Conservation (phyloP, 495 filamentous ascomycete species). For the Aspergillus egyptiacus region DNA sequence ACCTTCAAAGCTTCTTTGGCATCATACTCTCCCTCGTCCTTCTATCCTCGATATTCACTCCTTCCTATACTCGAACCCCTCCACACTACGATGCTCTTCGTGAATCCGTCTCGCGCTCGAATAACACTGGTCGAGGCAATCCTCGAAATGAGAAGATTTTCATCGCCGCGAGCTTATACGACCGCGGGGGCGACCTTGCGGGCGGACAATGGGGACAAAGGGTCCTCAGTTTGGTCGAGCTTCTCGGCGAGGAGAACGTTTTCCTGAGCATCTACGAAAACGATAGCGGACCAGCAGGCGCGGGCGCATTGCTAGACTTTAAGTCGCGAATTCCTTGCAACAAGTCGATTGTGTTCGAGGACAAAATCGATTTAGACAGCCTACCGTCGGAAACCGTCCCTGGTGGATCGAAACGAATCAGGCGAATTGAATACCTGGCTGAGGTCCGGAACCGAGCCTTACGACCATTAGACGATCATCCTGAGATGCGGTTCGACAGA, state of each 20-base stretch:
- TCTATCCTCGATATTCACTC: slow-evolving; percentile 48
- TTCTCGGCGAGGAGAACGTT: slow-evolving; percentile 48
- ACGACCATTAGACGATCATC: slow-evolving; percentile 50
- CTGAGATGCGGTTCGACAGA: slow-evolving; percentile 51
- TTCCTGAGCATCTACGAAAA: slow-evolving; percentile 63
- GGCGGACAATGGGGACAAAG: slow-evolving; percentile 60
- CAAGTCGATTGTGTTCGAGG: slow-evolving; percentile 50
- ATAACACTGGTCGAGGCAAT: slow-evolving; percentile 54
- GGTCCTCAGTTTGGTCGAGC: slow-evolving; percentile 56
- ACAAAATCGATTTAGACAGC: slow-evolving; percentile 44
- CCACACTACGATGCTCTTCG: slow-evolving; percentile 44
- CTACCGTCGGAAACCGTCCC: slow-evolving; percentile 56
- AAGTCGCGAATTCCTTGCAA: slow-evolving; percentile 41
- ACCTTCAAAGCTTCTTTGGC: slow-evolving; percentile 55
- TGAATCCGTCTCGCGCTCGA: slow-evolving; percentile 28
- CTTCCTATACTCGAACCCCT: slow-evolving; percentile 54
- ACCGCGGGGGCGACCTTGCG: slow-evolving; percentile 52
- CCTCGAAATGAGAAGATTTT: slow-evolving; percentile 61
- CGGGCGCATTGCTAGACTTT: slow-evolving; percentile 37
- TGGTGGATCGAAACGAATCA: slow-evolving; percentile 54
- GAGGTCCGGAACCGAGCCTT: slow-evolving; percentile 72
- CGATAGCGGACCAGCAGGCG: slow-evolving; percentile 51
- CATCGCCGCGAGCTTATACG: slow-evolving; percentile 70
- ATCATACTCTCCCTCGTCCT: slow-evolving; percentile 57
- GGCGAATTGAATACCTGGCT: slow-evolving; percentile 71